Evolutionary conservation across 31 red algal genomes (phyloP).

Genomic region (Odonthalia washingtoniensis): DNA sequence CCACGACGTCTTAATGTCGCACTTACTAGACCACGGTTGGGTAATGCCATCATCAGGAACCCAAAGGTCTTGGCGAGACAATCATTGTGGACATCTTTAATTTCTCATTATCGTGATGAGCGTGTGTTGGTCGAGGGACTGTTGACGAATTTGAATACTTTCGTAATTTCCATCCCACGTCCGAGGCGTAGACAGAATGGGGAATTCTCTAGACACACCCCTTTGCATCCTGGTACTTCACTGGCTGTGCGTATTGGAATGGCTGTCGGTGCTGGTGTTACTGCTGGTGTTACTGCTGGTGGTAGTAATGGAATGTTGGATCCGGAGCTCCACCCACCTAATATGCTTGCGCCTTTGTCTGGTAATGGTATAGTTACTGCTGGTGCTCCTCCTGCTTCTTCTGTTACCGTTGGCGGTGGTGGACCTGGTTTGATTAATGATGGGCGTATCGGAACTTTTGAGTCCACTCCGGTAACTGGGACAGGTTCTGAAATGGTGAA

Average conservation of each 20-base stretch:
- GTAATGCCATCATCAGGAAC: conserved; percentile 85
- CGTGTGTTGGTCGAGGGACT: conserved; percentile 85
- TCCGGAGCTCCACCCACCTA: conserved; percentile 70
- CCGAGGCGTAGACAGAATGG: conserved; percentile 77
- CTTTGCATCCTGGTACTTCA: conserved; percentile 55
- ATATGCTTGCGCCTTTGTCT: no score
- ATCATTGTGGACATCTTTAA: conserved; percentile 78
- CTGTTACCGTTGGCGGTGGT: conserved; percentile 46
- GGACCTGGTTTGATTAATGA: conserved; percentile 80
- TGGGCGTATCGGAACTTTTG: conserved; percentile 56
- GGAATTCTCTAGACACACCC: conserved; percentile 71
- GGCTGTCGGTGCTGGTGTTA: no score
- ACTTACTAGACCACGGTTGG: conserved; percentile 81
- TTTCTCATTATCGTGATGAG: conserved; percentile 78
- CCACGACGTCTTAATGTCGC: conserved; percentile 91
- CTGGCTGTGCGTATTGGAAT: no score
- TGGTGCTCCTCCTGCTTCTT: conserved; percentile 21
- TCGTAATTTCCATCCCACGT: conserved; percentile 73
- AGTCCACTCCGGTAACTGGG: no score
- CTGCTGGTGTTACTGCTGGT: no score
- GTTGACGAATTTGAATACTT: conserved; percentile 78
- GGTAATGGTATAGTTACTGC: no score
- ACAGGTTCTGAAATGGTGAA: no score
- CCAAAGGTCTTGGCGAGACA: conserved; percentile 88
- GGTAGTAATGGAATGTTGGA: conserved; percentile 47